Conservation (phyloP, 2,329 filamentous ascomycete genomes). For the Neonectria magnoliae region DNA sequence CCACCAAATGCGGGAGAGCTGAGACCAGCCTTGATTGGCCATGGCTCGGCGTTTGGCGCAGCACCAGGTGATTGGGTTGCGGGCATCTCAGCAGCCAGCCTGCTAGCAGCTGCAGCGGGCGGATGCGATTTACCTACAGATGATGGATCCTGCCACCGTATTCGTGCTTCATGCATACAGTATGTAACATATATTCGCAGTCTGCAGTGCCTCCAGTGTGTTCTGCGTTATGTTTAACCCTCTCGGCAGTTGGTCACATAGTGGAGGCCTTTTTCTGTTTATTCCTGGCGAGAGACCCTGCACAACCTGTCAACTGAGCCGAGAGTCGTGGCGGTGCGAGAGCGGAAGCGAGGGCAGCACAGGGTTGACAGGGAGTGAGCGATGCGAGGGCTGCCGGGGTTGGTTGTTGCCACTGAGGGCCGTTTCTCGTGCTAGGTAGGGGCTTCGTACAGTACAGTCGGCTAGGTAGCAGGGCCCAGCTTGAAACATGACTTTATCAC, state of each 20-base stretch:
- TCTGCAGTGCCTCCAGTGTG: not conserved
- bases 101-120: slow-evolving; percentile 14
- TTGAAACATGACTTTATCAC: not conserved
- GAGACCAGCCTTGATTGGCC: slow-evolving; percentile 22
- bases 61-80: slow-evolving; percentile 25
- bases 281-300: not conserved
- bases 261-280: not conserved
- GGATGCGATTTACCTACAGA: slow-evolving; percentile 4
- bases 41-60: slow-evolving; percentile 13
- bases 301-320: not conserved
- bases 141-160: too few species aligned
- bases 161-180: too few species aligned
- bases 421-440: too few species aligned
- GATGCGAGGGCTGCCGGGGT: not conserved
- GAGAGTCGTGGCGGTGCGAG: not conserved
- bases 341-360: not conserved
- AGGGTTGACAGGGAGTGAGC: not conserved
- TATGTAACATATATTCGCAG: not conserved
- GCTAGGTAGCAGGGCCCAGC: too few species aligned
- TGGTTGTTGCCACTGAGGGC: not conserved
- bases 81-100: slow-evolving; percentile 12
- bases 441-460: too few species aligned
- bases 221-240: not conserved
- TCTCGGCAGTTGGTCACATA: not conserved
- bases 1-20: not conserved